phyloP scores from a whole-genome alignment of 1,284 basidiomycete genomes.

The Coriolopsis trogii region DNA sequence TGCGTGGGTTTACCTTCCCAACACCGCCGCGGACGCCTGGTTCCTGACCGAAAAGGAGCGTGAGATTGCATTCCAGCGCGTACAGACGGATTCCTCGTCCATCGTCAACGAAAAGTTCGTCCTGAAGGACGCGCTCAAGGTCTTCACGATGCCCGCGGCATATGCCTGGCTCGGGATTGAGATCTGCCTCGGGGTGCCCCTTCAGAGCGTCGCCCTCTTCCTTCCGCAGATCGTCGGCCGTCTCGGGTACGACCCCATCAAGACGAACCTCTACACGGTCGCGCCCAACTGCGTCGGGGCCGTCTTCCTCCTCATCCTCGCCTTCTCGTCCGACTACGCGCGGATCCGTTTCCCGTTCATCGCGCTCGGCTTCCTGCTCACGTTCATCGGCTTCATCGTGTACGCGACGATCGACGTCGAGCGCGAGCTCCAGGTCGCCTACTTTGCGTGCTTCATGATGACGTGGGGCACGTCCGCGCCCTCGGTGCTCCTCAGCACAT shows the following conservation, averaged over 20 bases:
- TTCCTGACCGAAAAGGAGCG: slow-evolving; percentile 47
- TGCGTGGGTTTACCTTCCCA: slow-evolving; percentile 43
- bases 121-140: slow-evolving; percentile 48
- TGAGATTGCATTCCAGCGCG: slow-evolving; percentile 44
- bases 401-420: slow-evolving; percentile 48
- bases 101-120: slow-evolving; percentile 46
- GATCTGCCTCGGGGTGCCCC: slow-evolving; percentile 49
- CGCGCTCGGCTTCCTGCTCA: slow-evolving; percentile 43
- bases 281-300: slow-evolving; percentile 56
- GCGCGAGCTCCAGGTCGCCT: slow-evolving; percentile 43
- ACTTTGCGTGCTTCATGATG: slow-evolving; percentile 53
- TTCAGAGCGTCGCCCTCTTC: slow-evolving; percentile 53
- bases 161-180: slow-evolving; percentile 46
- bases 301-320: slow-evolving; percentile 47
- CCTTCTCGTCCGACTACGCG: slow-evolving; percentile 56
- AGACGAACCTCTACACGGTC: slow-evolving; percentile 54
- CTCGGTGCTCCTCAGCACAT: slow-evolving; percentile 49
- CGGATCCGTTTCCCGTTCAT: slow-evolving; percentile 32
- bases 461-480: slow-evolving; percentile 51
- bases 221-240: slow-evolving; percentile 53
- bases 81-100: slow-evolving; percentile 51
- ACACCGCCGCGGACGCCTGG: slow-evolving; percentile 46
- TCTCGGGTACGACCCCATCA: slow-evolving; percentile 50
- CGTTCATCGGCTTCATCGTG: slow-evolving; percentile 53
- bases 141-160: slow-evolving; percentile 46